A percentile compares a stretch with the other conserved stretches of the same genome.
These are phyloP conservation scores for Austroboletus rostrupii DNA, from an alignment of 1,284 basidiomycete species.

Conservation along the genomic window DNA sequence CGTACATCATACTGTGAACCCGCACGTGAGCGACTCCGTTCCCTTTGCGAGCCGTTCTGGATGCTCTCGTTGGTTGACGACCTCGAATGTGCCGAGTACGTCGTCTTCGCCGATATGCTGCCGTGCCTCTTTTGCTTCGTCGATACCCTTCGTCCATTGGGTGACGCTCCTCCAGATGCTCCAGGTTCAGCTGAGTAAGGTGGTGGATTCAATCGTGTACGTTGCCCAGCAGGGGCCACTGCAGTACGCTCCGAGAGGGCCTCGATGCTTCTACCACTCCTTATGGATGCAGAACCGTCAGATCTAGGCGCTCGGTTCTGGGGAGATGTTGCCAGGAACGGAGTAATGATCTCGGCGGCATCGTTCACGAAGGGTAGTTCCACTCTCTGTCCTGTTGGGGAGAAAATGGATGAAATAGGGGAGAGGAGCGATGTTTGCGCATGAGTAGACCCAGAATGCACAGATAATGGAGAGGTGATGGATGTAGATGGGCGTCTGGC, in stretches of 20 bases:
- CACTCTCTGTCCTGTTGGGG: background rate
- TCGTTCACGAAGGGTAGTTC: constrained; percentile 9
- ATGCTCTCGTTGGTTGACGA: constrained; percentile 4
- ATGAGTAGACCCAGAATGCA: constrained; percentile 14
- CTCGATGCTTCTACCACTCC: constrained; percentile 7
- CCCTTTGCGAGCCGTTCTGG: background rate
- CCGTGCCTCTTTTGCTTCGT: constrained; percentile 2
- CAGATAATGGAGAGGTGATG: constrained; percentile 1
- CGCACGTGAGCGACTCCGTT: background rate
- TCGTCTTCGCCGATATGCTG: constrained; percentile 7
- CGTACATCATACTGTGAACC: no score
- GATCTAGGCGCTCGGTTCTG: background rate
- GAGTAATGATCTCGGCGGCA: constrained; percentile 20
- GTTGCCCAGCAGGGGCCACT: constrained; percentile 5
- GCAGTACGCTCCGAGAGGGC: constrained; percentile 1
- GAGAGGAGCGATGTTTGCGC: background rate
- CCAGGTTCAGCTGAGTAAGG: constrained; percentile 14
- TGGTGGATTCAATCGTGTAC: constrained; percentile 23
- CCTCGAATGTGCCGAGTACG: constrained; percentile 8
- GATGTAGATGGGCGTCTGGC: background rate
- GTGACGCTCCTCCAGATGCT: background rate
- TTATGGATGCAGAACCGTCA: background rate
- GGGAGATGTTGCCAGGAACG: constrained; percentile 17
- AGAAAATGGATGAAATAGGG: background rate
- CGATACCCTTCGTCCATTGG: background rate